Evolutionary conservation across 2,329 filamentous ascomycete genomes (phyloP).

Genomic region (Fusarium verrucosum): DNA sequence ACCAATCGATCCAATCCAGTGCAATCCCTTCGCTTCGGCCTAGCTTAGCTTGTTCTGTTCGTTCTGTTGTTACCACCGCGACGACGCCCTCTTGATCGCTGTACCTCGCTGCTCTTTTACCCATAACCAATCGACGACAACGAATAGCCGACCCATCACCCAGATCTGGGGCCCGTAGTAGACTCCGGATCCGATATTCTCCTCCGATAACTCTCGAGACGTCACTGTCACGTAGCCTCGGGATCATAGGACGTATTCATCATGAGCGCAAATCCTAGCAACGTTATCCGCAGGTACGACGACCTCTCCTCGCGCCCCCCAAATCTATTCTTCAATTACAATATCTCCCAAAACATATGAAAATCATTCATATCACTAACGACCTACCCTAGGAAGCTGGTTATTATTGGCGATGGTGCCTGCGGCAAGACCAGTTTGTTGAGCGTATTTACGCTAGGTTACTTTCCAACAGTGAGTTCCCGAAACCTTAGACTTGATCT

Average conservation of each 20-base stretch:
- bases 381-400: slow-evolving; percentile 76
- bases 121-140: slow-evolving; percentile 30
- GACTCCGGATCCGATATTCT: slow-evolving; percentile 35
- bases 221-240: slow-evolving; percentile 13
- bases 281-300: slow-evolving; percentile 73
- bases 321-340: background rate
- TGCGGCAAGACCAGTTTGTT: slow-evolving; percentile 98
- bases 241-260: slow-evolving; percentile 36
- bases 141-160: slow-evolving; percentile 19
- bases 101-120: slow-evolving; percentile 21
- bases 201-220: slow-evolving; percentile 20
- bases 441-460: slow-evolving; percentile 96
- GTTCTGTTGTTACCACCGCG: slow-evolving; percentile 21
- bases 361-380: slow-evolving; percentile 22
- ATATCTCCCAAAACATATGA: background rate
- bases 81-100: slow-evolving; percentile 26
- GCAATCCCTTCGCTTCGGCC: background rate
- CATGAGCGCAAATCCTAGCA: slow-evolving; percentile 60
- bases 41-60: slow-evolving; percentile 12
- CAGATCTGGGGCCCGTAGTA: slow-evolving; percentile 33
- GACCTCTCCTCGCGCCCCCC: slow-evolving; percentile 41
- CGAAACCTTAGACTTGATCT: slow-evolving; percentile 3
- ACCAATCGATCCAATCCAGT: background rate
- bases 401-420: slow-evolving; percentile 96
- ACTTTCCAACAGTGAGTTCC: slow-evolving; percentile 89